These are phyloP conservation scores for Colletotrichum camelliae DNA, from an alignment of 2,329 filamentous ascomycete species.

Conservation along the genomic window DNA sequence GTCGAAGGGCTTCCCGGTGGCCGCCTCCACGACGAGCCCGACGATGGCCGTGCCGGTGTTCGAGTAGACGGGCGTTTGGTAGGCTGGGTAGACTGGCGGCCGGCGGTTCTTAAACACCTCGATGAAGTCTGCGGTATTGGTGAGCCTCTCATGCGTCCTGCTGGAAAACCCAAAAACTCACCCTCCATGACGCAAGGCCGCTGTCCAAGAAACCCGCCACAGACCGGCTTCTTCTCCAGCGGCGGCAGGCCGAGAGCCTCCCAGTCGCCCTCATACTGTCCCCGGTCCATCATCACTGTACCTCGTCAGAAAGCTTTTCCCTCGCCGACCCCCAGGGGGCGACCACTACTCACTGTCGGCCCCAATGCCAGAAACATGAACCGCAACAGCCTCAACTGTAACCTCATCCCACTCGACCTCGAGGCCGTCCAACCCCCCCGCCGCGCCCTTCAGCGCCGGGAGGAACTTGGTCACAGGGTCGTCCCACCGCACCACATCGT, in stretches of 20 bases:
- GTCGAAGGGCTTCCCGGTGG: slow-evolving; percentile 43
- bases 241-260: slow-evolving; percentile 35
- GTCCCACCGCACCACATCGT: slow-evolving; percentile 30
- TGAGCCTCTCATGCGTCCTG: background rate
- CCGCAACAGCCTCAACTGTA: slow-evolving; percentile 49
- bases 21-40: slow-evolving; percentile 48
- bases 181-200: slow-evolving; percentile 32
- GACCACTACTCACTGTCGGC: slow-evolving; percentile 35
- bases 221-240: slow-evolving; percentile 33
- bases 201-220: slow-evolving; percentile 39
- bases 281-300: slow-evolving; percentile 38
- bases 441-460: slow-evolving; percentile 36
- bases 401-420: slow-evolving; percentile 51
- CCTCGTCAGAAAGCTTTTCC: background rate
- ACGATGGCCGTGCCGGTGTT: slow-evolving; percentile 52
- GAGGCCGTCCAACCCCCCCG: slow-evolving; percentile 29
- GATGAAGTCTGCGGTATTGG: slow-evolving; percentile 25
- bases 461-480: slow-evolving; percentile 51
- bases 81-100: slow-evolving; percentile 46
- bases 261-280: slow-evolving; percentile 32
- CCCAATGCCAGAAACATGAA: slow-evolving; percentile 49
- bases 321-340: background rate
- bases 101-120: slow-evolving; percentile 31
- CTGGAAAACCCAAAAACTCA: background rate
- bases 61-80: slow-evolving; percentile 52